Evolutionary conservation across 257 asterid genomes (phyloP).

Genomic region (Solanum microdontum): DNA sequence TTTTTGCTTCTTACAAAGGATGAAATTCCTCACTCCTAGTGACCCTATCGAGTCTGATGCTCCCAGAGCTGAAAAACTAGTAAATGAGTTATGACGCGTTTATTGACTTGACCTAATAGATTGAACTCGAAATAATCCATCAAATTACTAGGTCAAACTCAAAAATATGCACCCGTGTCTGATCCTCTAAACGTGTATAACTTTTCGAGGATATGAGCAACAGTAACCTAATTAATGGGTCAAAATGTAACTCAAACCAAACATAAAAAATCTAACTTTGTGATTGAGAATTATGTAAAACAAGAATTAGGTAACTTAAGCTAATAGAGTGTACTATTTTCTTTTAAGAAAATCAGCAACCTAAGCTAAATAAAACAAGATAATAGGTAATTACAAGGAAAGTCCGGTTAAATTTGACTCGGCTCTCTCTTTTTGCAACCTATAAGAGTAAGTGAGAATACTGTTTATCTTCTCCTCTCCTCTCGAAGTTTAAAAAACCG

Average conservation of each 20-base stretch:
- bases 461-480: background rate
- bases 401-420: background rate
- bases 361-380: too few species aligned
- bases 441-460: background rate
- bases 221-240: background rate
- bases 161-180: background rate
- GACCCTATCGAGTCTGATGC: slow-evolving; percentile 34
- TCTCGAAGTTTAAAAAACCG: background rate
- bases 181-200: background rate
- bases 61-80: slow-evolving; percentile 28
- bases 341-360: too few species aligned
- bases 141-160: background rate
- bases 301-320: background rate
- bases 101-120: background rate
- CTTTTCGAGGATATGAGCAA: background rate
- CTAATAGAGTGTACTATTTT: background rate
- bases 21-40: slow-evolving; percentile 38
- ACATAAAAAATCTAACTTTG: background rate
- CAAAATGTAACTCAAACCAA: background rate
- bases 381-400: too few species aligned
- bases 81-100: background rate
- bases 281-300: background rate
- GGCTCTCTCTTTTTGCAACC: background rate
- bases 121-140: background rate
- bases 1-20: slow-evolving; percentile 36